Evolutionary conservation across 371 early-diverging fungal species (phyloP).

Genomic region (Mucor piriformis): DNA sequence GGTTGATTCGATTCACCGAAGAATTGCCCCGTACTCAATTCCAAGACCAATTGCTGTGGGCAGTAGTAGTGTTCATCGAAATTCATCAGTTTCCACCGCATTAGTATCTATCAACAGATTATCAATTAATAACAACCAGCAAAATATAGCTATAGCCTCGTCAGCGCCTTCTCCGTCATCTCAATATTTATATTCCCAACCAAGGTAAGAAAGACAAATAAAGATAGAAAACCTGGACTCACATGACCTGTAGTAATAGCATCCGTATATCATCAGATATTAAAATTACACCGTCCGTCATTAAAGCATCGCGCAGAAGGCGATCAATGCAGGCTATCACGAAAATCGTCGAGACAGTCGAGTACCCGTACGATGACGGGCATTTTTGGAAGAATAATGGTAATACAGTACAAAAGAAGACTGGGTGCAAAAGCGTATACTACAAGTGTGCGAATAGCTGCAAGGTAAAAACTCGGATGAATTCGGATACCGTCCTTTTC

Average conservation of each 20-base stretch:
- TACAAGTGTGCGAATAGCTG: slow-evolving; percentile 32
- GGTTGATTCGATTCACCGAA: slow-evolving; percentile 16
- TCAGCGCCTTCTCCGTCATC: slow-evolving; percentile 3
- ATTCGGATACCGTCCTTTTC: slow-evolving; percentile 18
- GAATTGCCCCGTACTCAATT: slow-evolving; percentile 19
- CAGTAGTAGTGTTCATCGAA: background rate
- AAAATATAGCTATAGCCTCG: slow-evolving; percentile 1
- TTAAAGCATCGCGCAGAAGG: slow-evolving; percentile 17
- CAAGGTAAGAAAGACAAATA: background rate
- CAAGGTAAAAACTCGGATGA: slow-evolving; percentile 38
- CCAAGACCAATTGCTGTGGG: slow-evolving; percentile 7
- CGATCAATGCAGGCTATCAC: slow-evolving; percentile 31
- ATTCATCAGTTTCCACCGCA: slow-evolving; percentile 10
- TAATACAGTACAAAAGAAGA: slow-evolving; percentile 31
- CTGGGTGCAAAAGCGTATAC: slow-evolving; percentile 27
- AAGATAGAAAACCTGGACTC: background rate
- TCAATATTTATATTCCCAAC: slow-evolving; percentile 5
- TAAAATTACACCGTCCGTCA: slow-evolving; percentile 1
- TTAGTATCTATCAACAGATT: slow-evolving; percentile 9
- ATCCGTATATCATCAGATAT: background rate
- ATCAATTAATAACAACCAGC: background rate
- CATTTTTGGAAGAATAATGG: slow-evolving; percentile 32
- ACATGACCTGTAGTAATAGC: background rate
- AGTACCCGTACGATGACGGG: slow-evolving; percentile 25
- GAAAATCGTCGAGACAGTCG: slow-evolving; percentile 24